phyloP scores from a whole-genome alignment of 2,329 filamentous ascomycete genomes.

The Pseudogymnoascus sp. region DNA sequence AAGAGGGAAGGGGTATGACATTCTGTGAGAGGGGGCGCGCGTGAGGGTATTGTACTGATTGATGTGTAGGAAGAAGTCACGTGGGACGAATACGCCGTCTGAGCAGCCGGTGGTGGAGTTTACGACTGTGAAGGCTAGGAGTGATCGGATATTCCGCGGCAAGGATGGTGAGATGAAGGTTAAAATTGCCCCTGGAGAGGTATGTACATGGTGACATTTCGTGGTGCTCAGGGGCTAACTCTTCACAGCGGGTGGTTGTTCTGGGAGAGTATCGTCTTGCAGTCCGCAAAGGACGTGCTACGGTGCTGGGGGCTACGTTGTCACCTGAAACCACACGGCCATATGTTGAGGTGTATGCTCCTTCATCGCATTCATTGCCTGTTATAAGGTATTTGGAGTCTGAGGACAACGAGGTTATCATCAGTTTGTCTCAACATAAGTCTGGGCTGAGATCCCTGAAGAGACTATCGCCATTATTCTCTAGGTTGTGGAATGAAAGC shows the following conservation, averaged over 20 bases:
- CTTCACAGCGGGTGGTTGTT: constrained; percentile 41
- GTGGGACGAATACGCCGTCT: constrained; percentile 1
- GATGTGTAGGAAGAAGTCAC: constrained; percentile 1
- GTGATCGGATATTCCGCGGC: neutral
- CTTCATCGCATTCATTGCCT: constrained; percentile 61
- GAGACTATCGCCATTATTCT: constrained; percentile 57
- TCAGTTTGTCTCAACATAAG: constrained; percentile 45
- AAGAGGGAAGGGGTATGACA: neutral
- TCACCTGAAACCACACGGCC: constrained; percentile 33
- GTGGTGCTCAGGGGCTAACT: neutral
- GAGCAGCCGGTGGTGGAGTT: neutral
- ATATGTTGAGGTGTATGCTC: constrained; percentile 46
- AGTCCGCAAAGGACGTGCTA: constrained; percentile 53
- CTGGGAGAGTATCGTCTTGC: constrained; percentile 61
- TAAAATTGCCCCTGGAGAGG: constrained; percentile 41
- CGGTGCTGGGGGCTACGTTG: constrained; percentile 57
- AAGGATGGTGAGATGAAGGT: constrained; percentile 28
- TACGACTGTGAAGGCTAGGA: constrained; percentile 1
- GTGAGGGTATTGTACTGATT: neutral
- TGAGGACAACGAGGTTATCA: constrained; percentile 43
- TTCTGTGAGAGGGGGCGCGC: neutral
- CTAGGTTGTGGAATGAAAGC: constrained; percentile 54
- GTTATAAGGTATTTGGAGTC: constrained; percentile 45
- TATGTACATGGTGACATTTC: neutral
- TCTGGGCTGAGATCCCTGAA: constrained; percentile 45